These are phyloP conservation scores for Pinus tabuliformis DNA, from an alignment of 75 land plant species.

Conservation along the genomic window DNA sequence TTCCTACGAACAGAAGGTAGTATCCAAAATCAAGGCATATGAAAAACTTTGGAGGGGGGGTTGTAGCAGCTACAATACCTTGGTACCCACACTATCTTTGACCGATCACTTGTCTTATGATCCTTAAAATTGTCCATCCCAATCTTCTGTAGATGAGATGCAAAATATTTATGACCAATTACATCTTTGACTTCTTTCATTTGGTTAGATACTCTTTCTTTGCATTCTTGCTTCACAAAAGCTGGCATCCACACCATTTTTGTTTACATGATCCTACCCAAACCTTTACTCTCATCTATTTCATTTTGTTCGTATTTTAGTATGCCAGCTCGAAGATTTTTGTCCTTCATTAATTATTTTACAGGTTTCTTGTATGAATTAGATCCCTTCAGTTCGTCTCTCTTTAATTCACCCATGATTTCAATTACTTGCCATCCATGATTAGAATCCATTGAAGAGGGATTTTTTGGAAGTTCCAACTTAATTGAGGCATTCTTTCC, in stretches of 20 bases:
- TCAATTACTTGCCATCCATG: conserved; percentile 6
- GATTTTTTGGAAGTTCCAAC: background rate
- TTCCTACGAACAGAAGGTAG: no score
- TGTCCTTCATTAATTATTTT: background rate
- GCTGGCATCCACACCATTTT: background rate
- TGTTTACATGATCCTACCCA: background rate
- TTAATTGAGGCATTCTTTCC: conserved; percentile 10
- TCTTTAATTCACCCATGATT: conserved; percentile 1
- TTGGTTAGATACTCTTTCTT: conserved; percentile 8
- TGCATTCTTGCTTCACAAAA: conserved; percentile 12
- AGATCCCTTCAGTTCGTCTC: background rate
- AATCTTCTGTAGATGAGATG: conserved; percentile 7
- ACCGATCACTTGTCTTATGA: background rate
- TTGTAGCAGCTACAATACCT: no score
- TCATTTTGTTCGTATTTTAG: conserved; percentile 11
- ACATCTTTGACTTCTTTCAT: conserved; percentile 14
- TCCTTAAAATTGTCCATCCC: background rate
- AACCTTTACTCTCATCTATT: conserved; percentile 3
- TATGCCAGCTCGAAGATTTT: background rate
- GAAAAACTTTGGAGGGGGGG: no score
- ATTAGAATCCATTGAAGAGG: background rate
- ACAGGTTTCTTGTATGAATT: background rate
- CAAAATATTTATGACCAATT: conserved; percentile 5
- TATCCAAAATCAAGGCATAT: no score
- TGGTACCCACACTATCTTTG: background rate